phyloP scores from a whole-genome alignment of 352 stramenopile genomes.

The Globisporangium radiosum region DNA sequence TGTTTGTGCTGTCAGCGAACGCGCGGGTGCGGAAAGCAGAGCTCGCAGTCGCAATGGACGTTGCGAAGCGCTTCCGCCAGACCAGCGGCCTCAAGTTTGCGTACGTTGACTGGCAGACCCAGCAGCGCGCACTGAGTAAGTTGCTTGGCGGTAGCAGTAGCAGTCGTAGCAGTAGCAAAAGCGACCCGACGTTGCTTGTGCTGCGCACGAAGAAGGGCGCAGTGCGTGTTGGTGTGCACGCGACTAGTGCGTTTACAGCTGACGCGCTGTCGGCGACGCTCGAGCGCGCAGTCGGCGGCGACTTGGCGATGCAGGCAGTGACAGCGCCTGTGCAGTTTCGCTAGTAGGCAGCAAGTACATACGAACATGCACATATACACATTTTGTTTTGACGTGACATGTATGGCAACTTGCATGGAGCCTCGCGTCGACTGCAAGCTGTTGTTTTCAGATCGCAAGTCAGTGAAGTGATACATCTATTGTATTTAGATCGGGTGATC shows the following conservation, averaged over 20 bases:
- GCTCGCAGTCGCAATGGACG: conserved; percentile 48
- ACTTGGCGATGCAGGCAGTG: conserved; percentile 38
- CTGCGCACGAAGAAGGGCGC: conserved; percentile 62
- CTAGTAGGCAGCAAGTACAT: conserved; percentile 4
- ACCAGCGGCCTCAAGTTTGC: conserved; percentile 53
- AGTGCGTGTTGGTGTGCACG: conserved; percentile 42
- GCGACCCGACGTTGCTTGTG: conserved; percentile 42
- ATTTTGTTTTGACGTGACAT: not conserved
- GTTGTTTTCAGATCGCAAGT: no score
- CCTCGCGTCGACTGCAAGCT: no score
- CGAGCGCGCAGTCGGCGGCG: conserved; percentile 64
- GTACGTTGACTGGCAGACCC: conserved; percentile 69
- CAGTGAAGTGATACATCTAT: no score
- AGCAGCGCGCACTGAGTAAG: conserved; percentile 46
- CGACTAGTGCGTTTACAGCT: conserved; percentile 28
- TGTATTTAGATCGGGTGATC: no score
- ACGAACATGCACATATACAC: not conserved
- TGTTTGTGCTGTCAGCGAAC: conserved; percentile 67
- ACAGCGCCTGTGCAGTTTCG: conserved; percentile 31
- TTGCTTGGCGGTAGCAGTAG: conserved; percentile 22
- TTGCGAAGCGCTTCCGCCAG: conserved; percentile 61
- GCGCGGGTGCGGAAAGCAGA: conserved; percentile 27
- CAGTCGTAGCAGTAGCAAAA: conserved; percentile 1
- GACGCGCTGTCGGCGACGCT: conserved; percentile 60
- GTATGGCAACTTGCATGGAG: no score